Conservation (phyloP, 257 asterid species). For the Penstemon eatonii region DNA sequence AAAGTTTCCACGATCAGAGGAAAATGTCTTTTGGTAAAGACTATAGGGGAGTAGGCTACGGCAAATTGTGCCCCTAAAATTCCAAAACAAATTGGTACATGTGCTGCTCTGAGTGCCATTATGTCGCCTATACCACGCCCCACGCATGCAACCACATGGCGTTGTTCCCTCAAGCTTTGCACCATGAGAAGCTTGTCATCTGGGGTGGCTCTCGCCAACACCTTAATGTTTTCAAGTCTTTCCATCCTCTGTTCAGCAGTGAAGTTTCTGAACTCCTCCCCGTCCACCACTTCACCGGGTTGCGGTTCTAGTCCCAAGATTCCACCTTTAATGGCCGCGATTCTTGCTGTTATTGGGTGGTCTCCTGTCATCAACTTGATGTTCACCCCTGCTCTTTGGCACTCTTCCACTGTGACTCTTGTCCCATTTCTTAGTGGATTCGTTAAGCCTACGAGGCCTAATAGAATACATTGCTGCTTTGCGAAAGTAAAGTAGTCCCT, state of each 20-base stretch:
- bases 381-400: constrained; percentile 25
- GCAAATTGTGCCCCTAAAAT: constrained; percentile 23
- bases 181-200: constrained; percentile 32
- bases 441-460: constrained; percentile 30
- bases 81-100: constrained; percentile 30
- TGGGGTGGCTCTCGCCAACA: constrained; percentile 33
- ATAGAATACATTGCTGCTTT: constrained; percentile 22
- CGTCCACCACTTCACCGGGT: constrained; percentile 15
- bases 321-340: constrained; percentile 23
- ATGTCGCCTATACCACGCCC: constrained; percentile 29
- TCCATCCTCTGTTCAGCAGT: constrained; percentile 27
- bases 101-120: constrained; percentile 27
- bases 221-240: constrained; percentile 23
- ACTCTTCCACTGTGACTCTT: constrained; percentile 18
- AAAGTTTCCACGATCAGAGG: constrained; percentile 9
- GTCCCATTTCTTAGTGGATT: constrained; percentile 9
- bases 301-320: constrained; percentile 14
- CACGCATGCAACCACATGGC: constrained; percentile 30
- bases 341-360: constrained; percentile 24
- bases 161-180: constrained; percentile 22
- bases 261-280: constrained; percentile 22
- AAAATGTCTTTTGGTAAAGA: background rate
- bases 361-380: constrained; percentile 35
- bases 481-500: constrained; percentile 24
- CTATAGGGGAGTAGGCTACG: constrained; percentile 25